phyloP scores from a whole-genome alignment of 768 basidiomycete genomes.

The Leccinum ochraceum region DNA sequence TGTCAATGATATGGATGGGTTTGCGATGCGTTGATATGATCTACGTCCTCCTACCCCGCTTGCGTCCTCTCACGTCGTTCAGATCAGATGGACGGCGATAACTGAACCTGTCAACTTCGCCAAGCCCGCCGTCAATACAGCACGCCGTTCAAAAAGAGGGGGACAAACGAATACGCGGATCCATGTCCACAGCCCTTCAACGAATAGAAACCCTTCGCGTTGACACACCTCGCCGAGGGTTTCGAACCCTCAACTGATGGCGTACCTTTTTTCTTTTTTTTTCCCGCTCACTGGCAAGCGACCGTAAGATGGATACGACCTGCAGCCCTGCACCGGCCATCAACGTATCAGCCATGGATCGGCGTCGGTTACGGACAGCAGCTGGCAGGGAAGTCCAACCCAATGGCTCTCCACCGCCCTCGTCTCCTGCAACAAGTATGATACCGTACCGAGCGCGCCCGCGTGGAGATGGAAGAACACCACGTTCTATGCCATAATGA shows the following conservation, averaged over 20 bases:
- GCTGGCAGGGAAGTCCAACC: neutral
- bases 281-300: neutral
- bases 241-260: neutral
- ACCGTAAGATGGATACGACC: neutral
- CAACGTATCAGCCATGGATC: neutral
- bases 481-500: conserved; percentile 1
- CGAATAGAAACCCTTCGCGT: neutral
- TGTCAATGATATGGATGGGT: neutral
- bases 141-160: neutral
- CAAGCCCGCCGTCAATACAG: neutral
- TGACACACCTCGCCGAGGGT: neutral
- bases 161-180: neutral
- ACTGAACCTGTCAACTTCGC: neutral
- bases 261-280: neutral
- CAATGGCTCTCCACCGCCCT: neutral
- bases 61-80: neutral
- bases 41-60: neutral
- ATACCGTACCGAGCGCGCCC: neutral
- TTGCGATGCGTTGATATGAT: neutral
- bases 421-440: neutral
- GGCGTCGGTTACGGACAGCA: neutral
- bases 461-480: neutral
- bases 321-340: neutral
- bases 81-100: neutral
- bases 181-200: neutral